Evolutionary conservation across 441 rosid species (phyloP), one percentile per base, ranked within the genome.

Genomic region (Adansonia grandidieri): DNA sequence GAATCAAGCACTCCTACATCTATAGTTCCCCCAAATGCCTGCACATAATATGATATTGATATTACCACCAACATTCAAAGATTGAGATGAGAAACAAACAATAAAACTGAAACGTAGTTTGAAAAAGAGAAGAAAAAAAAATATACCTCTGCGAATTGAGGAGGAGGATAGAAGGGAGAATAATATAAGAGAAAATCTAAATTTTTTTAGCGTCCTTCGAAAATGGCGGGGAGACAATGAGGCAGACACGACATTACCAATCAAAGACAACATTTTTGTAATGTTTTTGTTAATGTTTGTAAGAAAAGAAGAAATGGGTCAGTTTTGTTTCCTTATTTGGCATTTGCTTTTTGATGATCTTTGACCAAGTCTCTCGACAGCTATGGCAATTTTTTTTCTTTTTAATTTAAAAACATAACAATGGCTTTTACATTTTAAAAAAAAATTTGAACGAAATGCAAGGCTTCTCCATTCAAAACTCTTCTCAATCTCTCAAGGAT

Each of bases 91-190:
- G 72, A 17, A 63, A 24, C 58, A 17, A 63, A 24, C 58, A 50
- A 10, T 48, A 40, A 13, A 9, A 44, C 15, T 14, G 44, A 58
- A 61, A 53, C 37, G n/a, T 13, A 67, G 19, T 28, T 8, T 9
- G 9, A 19, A 51, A 48, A 19, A 11, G 37, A 50, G 47, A 65
- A 6, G 50, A 48, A 74, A 10, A 48, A 28, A 14, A 51, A 56
- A 28, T 4, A 3, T 83, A 85, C 92, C 94, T 86, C 84, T 80
- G 88, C 82, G 68, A 78, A 80, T 68, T 76, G 78, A 71, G 65
- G 51, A 71, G 64, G 83, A 79, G 74, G 77, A 50, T 44, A 48
- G 40, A 37, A 71, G 56, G 78, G 71, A 50, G 73, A 83, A 77
- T 77, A 73, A 70, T 70, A 76, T 71, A 53, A 72, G 75, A 66